Conservation (phyloP, 192 early-diverging fungal species). For the Nowakowskiella sp. region DNA sequence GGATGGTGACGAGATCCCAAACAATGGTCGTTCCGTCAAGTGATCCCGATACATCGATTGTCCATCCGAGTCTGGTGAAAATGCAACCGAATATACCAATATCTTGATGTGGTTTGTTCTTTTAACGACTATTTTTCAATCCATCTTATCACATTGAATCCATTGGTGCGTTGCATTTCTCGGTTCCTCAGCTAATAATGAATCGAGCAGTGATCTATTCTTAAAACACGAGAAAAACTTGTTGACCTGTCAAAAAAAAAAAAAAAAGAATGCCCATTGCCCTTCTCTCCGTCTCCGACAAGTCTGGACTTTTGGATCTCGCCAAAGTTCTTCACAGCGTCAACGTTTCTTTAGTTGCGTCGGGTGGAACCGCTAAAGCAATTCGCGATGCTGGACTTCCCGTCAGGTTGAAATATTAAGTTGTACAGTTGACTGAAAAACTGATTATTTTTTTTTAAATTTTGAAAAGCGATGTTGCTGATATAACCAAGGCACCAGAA, state of each 20-base stretch:
- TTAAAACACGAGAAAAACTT: too few species aligned
- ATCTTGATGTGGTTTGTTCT: too few species aligned
- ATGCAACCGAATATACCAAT: constrained; percentile 95
- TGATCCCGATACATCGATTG: constrained; percentile 78
- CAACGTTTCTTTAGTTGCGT: constrained; percentile 79
- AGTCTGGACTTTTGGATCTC: constrained; percentile 86
- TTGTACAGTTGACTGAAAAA: constrained; percentile 2
- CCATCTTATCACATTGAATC: too few species aligned
- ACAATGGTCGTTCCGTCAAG: constrained; percentile 86
- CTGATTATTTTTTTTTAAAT: constrained; percentile 1
- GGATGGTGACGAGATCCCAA: constrained; percentile 68
- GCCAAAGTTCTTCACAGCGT: constrained; percentile 70
- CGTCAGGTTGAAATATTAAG: constrained; percentile 54
- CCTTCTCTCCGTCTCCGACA: constrained; percentile 92
- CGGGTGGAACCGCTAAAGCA: constrained; percentile 89
- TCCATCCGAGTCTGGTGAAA: constrained; percentile 89
- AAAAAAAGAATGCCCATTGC: too few species aligned
- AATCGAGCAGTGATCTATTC: too few species aligned
- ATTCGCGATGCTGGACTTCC: constrained; percentile 83
- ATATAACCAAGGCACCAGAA: constrained; percentile 95
- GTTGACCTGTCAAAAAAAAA: too few species aligned
- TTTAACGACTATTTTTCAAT: too few species aligned
- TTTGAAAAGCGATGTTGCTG: constrained; percentile 80
- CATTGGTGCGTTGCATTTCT: too few species aligned
- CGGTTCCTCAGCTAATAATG: too few species aligned